A percentile compares a stretch with the other conserved stretches of the same genome.
These are phyloP conservation scores for Sphaceloma murrayae DNA, from an alignment of 2,329 filamentous ascomycete genomes.

Conservation along the genomic window DNA sequence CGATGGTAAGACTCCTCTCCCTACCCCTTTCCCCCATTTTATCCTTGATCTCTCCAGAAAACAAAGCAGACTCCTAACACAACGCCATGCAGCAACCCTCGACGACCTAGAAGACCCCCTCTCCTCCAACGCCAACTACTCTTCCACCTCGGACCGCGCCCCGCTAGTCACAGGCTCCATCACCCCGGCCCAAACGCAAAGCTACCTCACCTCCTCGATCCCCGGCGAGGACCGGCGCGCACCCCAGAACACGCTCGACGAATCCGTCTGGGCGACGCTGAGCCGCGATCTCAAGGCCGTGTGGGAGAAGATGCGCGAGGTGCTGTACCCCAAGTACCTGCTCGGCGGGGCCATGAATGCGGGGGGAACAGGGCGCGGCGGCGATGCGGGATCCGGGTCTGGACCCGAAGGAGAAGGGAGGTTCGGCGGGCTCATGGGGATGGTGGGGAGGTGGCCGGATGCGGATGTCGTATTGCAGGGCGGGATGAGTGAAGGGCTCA, in stretches of 20 bases:
- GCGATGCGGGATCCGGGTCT: conserved; percentile 33
- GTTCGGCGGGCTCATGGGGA: conserved; percentile 39
- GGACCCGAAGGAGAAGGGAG: conserved; percentile 24
- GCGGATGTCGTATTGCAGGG: conserved; percentile 56
- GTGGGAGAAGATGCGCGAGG: conserved; percentile 97
- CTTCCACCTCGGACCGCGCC: conserved; percentile 57
- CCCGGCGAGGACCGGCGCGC: conserved; percentile 87
- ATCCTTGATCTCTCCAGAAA: background rate
- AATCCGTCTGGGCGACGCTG: conserved; percentile 94
- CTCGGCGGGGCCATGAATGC: conserved; percentile 57
- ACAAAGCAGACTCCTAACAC: no score
- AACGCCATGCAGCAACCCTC: conserved; percentile 80
- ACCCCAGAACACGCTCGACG: conserved; percentile 87
- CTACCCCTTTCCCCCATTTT: background rate
- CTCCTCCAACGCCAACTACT: conserved; percentile 26
- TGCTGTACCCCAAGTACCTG: conserved; percentile 90
- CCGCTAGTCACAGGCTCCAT: conserved; percentile 71
- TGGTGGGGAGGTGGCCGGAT: conserved; percentile 58
- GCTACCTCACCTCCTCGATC: conserved; percentile 80
- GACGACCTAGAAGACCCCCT: conserved; percentile 90
- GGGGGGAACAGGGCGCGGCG: conserved; percentile 48
- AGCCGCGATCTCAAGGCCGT: conserved; percentile 83
- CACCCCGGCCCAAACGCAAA: conserved; percentile 49
- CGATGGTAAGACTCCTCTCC: conserved; percentile 33
- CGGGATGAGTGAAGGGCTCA: conserved; percentile 76